Evolutionary conservation across 1,284 basidiomycete genomes (phyloP).

Genomic region (Ganoderma meredithae): DNA sequence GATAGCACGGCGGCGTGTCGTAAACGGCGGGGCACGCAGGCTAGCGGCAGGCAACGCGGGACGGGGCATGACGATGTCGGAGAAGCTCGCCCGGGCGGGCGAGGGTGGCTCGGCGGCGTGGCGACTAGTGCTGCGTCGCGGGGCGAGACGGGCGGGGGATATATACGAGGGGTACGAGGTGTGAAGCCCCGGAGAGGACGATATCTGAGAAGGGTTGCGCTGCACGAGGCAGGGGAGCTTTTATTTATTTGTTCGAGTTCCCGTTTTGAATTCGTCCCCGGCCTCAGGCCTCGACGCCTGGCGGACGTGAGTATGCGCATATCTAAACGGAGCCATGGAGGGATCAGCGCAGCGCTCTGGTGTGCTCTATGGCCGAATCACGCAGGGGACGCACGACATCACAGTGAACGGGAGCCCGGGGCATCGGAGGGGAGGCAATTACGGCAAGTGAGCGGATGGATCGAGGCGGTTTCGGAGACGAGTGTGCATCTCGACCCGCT

Average conservation of each 20-base stretch:
- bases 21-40: conserved; percentile 1
- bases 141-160: conserved; percentile 2
- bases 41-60: background rate
- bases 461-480: background rate
- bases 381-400: conserved; percentile 5
- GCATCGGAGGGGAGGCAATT: background rate
- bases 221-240: background rate
- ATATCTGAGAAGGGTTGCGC: background rate
- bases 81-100: background rate
- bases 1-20: conserved; percentile 3
- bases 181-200: conserved; percentile 9
- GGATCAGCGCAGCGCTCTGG: conserved; percentile 2
- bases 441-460: background rate
- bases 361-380: background rate
- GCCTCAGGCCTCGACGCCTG: background rate
- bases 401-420: background rate
- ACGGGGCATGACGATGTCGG: conserved; percentile 11
- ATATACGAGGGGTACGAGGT: conserved; percentile 13
- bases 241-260: background rate
- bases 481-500: background rate
- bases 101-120: conserved; percentile 9
- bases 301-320: conserved; percentile 6
- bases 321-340: conserved; percentile 10
- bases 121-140: background rate
- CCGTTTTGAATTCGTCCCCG: background rate